A percentile compares a stretch with the other conserved stretches of the same genome.
Conservation (phyloP, 2,329 filamentous ascomycete genomes). For the Myriangium duriaei region DNA sequence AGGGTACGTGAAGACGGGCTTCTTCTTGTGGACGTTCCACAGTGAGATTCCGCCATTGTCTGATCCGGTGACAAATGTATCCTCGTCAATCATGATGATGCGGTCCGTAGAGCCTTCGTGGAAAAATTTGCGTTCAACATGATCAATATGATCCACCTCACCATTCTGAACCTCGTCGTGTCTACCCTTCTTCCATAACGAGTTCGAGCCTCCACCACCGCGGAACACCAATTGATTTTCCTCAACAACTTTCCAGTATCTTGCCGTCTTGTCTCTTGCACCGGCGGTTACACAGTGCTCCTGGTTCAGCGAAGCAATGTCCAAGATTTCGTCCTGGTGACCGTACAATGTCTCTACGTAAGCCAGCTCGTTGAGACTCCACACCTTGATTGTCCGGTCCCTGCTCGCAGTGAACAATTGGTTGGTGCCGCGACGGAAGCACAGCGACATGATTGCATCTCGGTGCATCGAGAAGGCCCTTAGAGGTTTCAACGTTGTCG, state of each 20-base stretch:
- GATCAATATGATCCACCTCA: slow-evolving; percentile 12
- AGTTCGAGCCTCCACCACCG: slow-evolving; percentile 48
- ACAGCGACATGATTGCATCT: slow-evolving; percentile 71
- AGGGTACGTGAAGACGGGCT: slow-evolving; percentile 68
- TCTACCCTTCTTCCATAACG: slow-evolving; percentile 37
- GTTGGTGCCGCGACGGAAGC: slow-evolving; percentile 62
- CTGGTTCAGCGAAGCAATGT: slow-evolving; percentile 68
- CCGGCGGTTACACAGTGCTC: slow-evolving; percentile 89
- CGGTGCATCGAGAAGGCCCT: slow-evolving; percentile 86
- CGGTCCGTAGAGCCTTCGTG: slow-evolving; percentile 81
- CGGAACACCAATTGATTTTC: slow-evolving; percentile 93
- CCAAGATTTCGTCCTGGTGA: slow-evolving; percentile 81
- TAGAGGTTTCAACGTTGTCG: slow-evolving; percentile 62
- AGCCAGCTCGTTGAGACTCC: slow-evolving; percentile 81
- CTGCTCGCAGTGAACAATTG: slow-evolving; percentile 84
- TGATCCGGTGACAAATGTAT: slow-evolving; percentile 81
- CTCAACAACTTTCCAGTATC: slow-evolving; percentile 91
- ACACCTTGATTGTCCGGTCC: slow-evolving; percentile 90
- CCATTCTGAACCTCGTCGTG: slow-evolving; percentile 25
- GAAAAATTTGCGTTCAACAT: slow-evolving; percentile 33
- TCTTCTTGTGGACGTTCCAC: slow-evolving; percentile 90
- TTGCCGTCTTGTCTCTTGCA: slow-evolving; percentile 77
- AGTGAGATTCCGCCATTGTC: slow-evolving; percentile 80
- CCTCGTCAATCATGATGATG: slow-evolving; percentile 77
- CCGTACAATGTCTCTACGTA: slow-evolving; percentile 95